Conservation (phyloP, 345 rosid genomes). For the Camelina laxa region DNA sequence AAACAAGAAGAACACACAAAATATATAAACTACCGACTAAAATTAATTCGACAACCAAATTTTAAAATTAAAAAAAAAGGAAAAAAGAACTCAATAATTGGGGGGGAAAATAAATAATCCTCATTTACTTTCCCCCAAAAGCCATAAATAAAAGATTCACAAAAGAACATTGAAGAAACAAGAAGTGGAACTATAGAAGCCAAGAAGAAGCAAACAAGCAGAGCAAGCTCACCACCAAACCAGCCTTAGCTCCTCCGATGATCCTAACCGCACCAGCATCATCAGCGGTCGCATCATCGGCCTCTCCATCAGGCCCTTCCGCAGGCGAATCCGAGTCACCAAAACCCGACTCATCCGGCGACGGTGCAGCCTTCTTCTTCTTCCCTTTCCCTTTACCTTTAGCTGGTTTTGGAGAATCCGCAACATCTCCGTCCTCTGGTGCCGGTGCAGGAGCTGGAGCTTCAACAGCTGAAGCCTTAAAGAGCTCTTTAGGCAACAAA, state of each 20-base stretch:
- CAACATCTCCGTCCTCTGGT: slow-evolving; percentile 52
- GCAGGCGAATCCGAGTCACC: slow-evolving; percentile 72
- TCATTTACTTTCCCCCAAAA: slow-evolving; percentile 35
- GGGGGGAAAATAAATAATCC: slow-evolving; percentile 33
- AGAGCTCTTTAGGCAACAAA: slow-evolving; percentile 78
- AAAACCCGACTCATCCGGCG: slow-evolving; percentile 35
- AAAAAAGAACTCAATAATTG: slow-evolving; percentile 3
- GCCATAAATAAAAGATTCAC: slow-evolving; percentile 24
- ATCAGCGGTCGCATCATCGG: slow-evolving; percentile 65
- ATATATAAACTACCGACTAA: slow-evolving; percentile 27
- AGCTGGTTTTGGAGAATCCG: slow-evolving; percentile 65
- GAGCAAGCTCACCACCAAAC: slow-evolving; percentile 53
- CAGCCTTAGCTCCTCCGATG: slow-evolving; percentile 44
- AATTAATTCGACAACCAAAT: slow-evolving; percentile 23
- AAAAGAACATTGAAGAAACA: not conserved
- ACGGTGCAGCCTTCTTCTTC: slow-evolving; percentile 41
- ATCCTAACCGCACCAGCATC: slow-evolving; percentile 54
- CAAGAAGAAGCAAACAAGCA: slow-evolving; percentile 39
- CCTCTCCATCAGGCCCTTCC: slow-evolving; percentile 59
- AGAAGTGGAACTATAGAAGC: slow-evolving; percentile 40
- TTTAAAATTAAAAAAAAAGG: not conserved
- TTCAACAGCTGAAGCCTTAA: slow-evolving; percentile 65
- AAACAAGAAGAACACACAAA: slow-evolving; percentile 10
- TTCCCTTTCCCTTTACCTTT: slow-evolving; percentile 49
- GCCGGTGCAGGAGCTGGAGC: slow-evolving; percentile 77